Conservation (phyloP, 2,329 filamentous ascomycete species). For the Celoporthe dispersa region DNA sequence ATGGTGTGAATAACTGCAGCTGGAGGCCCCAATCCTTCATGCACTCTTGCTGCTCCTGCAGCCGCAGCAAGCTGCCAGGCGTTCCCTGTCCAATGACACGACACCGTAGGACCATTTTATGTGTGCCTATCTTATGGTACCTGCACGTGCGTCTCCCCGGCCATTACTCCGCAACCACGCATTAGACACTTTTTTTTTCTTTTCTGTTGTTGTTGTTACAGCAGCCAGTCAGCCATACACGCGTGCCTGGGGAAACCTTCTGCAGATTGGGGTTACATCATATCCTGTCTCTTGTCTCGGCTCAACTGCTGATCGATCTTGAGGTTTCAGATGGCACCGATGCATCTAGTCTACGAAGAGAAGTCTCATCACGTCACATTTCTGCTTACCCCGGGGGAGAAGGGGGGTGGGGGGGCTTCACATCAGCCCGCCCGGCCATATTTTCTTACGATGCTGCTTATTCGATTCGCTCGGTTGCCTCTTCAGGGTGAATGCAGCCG, state of each 20-base stretch:
- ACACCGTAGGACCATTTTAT: not conserved
- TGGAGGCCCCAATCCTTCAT: slow-evolving; percentile 17
- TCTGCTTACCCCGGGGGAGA: not conserved
- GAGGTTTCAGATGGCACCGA: slow-evolving; percentile 2
- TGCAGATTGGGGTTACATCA: slow-evolving; percentile 1
- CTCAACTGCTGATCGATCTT: not conserved
- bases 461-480: not conserved
- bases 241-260: not conserved
- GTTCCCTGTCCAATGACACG: slow-evolving; percentile 18
- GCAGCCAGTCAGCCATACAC: not conserved
- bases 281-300: not conserved
- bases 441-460: slow-evolving; percentile 5
- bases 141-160: slow-evolving; percentile 3
- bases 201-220: not conserved
- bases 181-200: not conserved
- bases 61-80: slow-evolving; percentile 15
- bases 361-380: slow-evolving; percentile 7
- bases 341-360: not conserved
- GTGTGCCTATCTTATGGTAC: not conserved
- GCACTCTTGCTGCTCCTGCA: slow-evolving; percentile 15
- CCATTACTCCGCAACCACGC: not conserved
- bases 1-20: slow-evolving; percentile 13
- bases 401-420: too few species aligned
- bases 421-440: not conserved
- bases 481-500: not conserved